Conservation (phyloP, 495 filamentous ascomycete species). For the Daldinia grandis region DNA sequence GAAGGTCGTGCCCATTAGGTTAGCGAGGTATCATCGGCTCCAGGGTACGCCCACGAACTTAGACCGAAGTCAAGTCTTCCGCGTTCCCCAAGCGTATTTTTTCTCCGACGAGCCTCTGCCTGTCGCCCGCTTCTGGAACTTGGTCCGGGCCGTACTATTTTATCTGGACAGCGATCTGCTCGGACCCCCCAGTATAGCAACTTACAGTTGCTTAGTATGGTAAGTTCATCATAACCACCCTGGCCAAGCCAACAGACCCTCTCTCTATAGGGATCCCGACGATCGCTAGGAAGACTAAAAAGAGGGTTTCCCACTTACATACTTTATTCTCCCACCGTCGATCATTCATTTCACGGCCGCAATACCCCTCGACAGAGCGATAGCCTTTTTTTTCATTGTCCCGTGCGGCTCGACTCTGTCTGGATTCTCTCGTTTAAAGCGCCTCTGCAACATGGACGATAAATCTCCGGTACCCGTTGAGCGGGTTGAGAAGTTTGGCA, state of each 20-base stretch:
- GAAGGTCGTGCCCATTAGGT: slow-evolving; percentile 7
- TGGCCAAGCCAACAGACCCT: slow-evolving; percentile 1
- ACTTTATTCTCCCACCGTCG: slow-evolving; percentile 4
- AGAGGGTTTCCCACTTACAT: slow-evolving; percentile 12
- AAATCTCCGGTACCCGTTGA: slow-evolving; percentile 12
- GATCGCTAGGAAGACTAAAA: neutral
- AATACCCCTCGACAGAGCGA: slow-evolving; percentile 9
- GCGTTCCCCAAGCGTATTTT: slow-evolving; percentile 14
- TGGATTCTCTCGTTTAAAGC: neutral
- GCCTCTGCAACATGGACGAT: slow-evolving; percentile 18
- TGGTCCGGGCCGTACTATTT: slow-evolving; percentile 10
- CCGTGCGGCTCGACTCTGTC: neutral
- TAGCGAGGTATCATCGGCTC: slow-evolving; percentile 12
- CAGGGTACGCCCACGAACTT: neutral
- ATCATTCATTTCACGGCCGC: slow-evolving; percentile 10
- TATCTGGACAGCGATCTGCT: neutral
- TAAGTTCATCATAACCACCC: slow-evolving; percentile 2
- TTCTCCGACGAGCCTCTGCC: slow-evolving; percentile 11
- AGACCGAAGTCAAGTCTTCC: slow-evolving; percentile 7
- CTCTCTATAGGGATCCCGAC: neutral
- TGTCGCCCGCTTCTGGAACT: neutral
- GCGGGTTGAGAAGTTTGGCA: slow-evolving; percentile 3
- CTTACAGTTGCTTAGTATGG: slow-evolving; percentile 11
- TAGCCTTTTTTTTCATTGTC: slow-evolving; percentile 13
- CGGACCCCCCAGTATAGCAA: neutral